Evolutionary conservation across 1,284 basidiomycete species (phyloP).

Genomic region (Cryptococcus jaspeensis): DNA sequence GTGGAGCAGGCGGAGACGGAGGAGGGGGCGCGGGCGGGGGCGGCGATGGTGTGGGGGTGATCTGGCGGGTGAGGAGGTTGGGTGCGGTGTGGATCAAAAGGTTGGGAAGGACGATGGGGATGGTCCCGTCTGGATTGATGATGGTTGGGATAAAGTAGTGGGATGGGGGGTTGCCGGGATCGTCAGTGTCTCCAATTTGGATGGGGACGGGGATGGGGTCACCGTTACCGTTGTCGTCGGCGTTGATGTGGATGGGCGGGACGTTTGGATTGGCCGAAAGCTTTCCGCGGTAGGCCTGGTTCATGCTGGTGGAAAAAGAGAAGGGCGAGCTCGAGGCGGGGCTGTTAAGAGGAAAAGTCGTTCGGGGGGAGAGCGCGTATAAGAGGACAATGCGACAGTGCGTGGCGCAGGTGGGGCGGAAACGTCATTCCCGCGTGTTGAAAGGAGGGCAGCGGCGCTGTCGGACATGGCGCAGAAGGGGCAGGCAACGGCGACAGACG

Average conservation of each 20-base stretch:
- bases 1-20: not conserved
- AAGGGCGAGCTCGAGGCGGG: not conserved
- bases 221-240: conserved; percentile 2
- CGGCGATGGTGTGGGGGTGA: too few relatives aligned
- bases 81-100: conserved; percentile 27
- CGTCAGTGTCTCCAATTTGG: too few relatives aligned
- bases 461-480: not conserved
- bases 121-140: conserved; percentile 1
- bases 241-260: conserved; percentile 4
- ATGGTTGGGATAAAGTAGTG: not conserved
- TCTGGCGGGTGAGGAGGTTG: conserved; percentile 12
- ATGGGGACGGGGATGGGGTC: too few relatives aligned
- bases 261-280: conserved; percentile 13
- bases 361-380: not conserved
- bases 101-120: conserved; percentile 34
- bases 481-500: too few relatives aligned
- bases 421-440: conserved; percentile 5
- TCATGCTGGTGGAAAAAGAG: conserved; percentile 12
- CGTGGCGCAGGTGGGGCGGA: not conserved
- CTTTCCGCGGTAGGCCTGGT: conserved; percentile 19
- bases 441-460: conserved; percentile 4
- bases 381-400: not conserved
- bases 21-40: too few relatives aligned
- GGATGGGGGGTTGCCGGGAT: too few relatives aligned
- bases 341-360: not conserved